These are phyloP conservation scores for Tritrichomonas musculus DNA, from an alignment of 208 protist species.

Conservation along the genomic window DNA sequence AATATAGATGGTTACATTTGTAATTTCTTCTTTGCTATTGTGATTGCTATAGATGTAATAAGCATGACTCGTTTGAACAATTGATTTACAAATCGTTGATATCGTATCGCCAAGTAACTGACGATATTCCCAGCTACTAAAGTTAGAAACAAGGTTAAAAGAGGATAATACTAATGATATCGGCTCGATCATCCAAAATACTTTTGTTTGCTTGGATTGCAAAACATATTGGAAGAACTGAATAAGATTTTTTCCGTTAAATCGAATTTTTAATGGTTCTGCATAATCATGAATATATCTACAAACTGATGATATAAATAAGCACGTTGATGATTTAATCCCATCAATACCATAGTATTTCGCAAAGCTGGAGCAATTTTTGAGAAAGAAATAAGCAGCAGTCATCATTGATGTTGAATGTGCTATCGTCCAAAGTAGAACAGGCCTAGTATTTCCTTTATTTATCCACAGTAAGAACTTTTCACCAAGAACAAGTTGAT, in stretches of 20 bases:
- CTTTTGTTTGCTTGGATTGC: neutral
- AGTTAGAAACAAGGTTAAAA: neutral
- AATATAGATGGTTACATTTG: too few species aligned
- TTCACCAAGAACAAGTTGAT: neutral
- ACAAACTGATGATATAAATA: neutral
- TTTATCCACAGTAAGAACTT: neutral
- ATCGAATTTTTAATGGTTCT: neutral
- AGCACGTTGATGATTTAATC: neutral
- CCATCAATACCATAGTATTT: neutral
- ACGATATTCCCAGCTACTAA: neutral
- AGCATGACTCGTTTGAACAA: neutral
- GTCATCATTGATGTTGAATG: neutral
- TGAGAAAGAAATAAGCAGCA: neutral
- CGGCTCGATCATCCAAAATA: neutral
- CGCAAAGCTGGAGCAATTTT: neutral
- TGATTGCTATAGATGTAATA: neutral
- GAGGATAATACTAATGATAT: neutral
- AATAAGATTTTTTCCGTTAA: neutral
- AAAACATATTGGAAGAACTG: neutral
- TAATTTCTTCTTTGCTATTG: too few species aligned
- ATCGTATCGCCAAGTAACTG: neutral
- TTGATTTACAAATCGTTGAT: neutral
- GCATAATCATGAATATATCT: neutral
- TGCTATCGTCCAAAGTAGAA: neutral
- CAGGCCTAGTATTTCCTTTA: neutral